A percentile compares a stretch with the other conserved stretches of the same genome.
These are phyloP conservation scores for Pogostemon cablin DNA, from an alignment of 257 asterid genomes.

Conservation along the genomic window DNA sequence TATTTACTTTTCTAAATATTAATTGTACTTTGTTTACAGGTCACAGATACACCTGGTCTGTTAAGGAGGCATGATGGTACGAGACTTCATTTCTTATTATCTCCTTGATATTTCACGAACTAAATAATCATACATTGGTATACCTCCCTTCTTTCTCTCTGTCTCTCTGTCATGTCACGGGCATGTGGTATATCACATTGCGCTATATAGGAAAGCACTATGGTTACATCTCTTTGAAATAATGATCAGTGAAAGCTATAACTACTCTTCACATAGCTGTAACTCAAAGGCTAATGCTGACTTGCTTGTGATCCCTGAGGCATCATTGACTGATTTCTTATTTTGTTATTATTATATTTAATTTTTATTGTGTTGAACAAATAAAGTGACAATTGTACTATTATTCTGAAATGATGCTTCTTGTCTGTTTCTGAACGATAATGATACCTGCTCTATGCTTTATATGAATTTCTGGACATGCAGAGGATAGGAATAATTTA, in stretches of 20 bases:
- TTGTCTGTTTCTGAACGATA: constrained; percentile 18
- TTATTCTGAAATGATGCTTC: constrained; percentile 1
- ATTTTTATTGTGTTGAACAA: constrained; percentile 18
- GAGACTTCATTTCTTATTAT: constrained; percentile 29
- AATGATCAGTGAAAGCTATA: background rate
- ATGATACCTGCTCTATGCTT: background rate
- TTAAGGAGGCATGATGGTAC: constrained; percentile 83
- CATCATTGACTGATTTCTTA: constrained; percentile 11
- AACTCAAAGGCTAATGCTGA: background rate
- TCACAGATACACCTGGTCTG: constrained; percentile 96
- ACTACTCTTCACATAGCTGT: constrained; percentile 15
- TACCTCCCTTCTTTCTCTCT: background rate
- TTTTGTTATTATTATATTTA: background rate
- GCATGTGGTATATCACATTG: background rate
- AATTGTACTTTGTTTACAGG: constrained; percentile 51
- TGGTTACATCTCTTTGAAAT: background rate
- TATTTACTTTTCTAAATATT: constrained; percentile 24
- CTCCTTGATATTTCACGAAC: constrained; percentile 20
- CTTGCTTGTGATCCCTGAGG: constrained; percentile 22
- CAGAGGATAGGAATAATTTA: constrained; percentile 95
- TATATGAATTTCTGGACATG: constrained; percentile 35
- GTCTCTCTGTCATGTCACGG: background rate
- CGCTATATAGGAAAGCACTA: background rate
- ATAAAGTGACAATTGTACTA: constrained; percentile 9
- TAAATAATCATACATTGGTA: constrained; percentile 16